These are phyloP conservation scores for Effrenium voratum DNA, from an alignment of 73 alveolate species.

Conservation along the genomic window DNA sequence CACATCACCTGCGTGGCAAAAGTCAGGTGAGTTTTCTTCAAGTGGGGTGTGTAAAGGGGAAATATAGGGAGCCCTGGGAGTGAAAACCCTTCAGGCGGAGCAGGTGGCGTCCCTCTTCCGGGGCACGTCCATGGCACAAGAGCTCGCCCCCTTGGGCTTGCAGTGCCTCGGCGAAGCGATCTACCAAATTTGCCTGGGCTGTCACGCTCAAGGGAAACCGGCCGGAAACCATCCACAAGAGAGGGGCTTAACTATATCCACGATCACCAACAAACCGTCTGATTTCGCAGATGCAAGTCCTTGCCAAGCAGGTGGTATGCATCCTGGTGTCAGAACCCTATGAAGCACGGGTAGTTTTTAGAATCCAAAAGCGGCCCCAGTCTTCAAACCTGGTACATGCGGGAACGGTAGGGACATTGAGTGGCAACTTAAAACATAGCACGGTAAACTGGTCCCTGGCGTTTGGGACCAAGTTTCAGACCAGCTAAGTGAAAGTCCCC, in stretches of 20 bases:
- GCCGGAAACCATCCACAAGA: background rate
- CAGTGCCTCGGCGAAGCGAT: background rate
- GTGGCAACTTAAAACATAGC: too few relatives aligned
- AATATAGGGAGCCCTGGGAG: background rate
- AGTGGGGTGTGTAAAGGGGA: too few relatives aligned
- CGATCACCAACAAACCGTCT: background rate
- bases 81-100: background rate
- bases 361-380: too few relatives aligned
- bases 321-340: background rate
- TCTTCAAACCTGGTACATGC: too few relatives aligned
- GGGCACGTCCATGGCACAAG: constrained; percentile 24
- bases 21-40: too few relatives aligned
- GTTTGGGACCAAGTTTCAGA: too few relatives aligned
- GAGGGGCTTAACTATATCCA: background rate
- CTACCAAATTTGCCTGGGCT: background rate
- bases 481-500: too few relatives aligned
- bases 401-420: too few relatives aligned
- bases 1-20: too few relatives aligned
- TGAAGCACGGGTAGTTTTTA: background rate
- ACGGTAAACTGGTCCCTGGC: too few relatives aligned
- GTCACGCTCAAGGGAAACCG: background rate
- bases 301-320: background rate
- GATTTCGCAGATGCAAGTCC: background rate
- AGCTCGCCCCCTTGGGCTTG: constrained; percentile 32
- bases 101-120: constrained; percentile 10